Base-by-base conservation (phyloP, 1,284 basidiomycete species). In the Trametes polyzona region DNA sequence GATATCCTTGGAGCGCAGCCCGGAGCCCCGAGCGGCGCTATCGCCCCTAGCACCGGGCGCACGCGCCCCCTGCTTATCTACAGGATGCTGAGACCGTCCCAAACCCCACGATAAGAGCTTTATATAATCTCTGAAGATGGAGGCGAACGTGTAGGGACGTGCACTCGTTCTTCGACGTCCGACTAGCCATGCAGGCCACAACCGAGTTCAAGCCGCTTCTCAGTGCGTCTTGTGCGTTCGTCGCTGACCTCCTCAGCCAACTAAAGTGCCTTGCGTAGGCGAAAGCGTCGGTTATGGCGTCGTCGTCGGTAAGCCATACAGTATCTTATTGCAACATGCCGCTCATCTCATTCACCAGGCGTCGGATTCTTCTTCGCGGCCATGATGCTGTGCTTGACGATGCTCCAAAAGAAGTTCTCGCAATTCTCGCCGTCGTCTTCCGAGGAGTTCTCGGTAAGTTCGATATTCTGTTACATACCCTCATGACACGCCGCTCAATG, bases 401-500 rank as follows among this genome's bases (percentile, higher is more conserved):
- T 66, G 6, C 67, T 81, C 3, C 80, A 81, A 76, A 65, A 73
- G n/a, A 78, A 76, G 62, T 81, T 79, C 59, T 78, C 76, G n/a
- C 71, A 73, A 48, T 76, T 74, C 48, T 80, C 78, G 1, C 78
- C 78, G 11, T 68, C 71, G 5, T 78, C 76, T 0, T 80, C 83
- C 0, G 81, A 85, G 58, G 84, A 87, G 62, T 86, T 86, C 66
- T 80, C 77, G 24, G 79, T 79, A 41, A 35, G 70, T 56, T 1
- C 19, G 35, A 16, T 2, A 23, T 14, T 43, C 11, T 23, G 10
- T 12, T 27, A 10, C 1, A n/a, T 47, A 9, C 40, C 23, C 27
- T 46, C n/a, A 17, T 5, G 6, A 5, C 26, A 6, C 12, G 16
- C 23, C 4, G 4, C n/a, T 14, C 55, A 36, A 43, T 41, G n/a